Evolutionary conservation across 1,284 basidiomycete species (phyloP).

Genomic region (Schizopora paradoxa): DNA sequence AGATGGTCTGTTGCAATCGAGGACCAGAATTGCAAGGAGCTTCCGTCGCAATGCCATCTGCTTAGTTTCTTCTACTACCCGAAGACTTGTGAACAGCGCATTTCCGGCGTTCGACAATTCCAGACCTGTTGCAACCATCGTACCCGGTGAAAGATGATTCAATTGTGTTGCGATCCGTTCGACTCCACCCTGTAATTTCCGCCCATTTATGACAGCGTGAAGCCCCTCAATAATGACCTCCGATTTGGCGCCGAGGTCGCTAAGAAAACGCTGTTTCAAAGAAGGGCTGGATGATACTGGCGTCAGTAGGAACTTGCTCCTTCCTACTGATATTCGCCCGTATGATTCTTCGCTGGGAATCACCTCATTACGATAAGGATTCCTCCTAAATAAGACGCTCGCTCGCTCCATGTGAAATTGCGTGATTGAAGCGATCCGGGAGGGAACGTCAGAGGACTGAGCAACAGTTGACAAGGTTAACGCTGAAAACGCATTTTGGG

Average conservation of each 20-base stretch:
- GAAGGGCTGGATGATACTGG: too few species aligned
- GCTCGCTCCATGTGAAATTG: too few species aligned
- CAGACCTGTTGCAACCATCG: constrained; percentile 13
- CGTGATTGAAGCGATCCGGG: too few species aligned
- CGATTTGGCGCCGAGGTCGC: too few species aligned
- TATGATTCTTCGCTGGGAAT: too few species aligned
- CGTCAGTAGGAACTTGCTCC: too few species aligned
- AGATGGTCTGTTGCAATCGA: constrained; percentile 44
- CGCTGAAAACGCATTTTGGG: neutral
- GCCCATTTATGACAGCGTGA: neutral
- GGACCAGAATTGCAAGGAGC: constrained; percentile 40
- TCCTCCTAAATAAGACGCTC: too few species aligned
- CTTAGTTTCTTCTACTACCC: neutral
- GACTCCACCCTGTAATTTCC: constrained; percentile 2
- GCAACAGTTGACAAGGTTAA: neutral
- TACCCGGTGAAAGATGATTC: constrained; percentile 16
- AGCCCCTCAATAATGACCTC: neutral
- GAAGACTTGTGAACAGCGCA: neutral
- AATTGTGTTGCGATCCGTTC: neutral
- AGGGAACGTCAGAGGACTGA: too few species aligned
- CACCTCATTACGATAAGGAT: too few species aligned
- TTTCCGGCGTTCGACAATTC: constrained; percentile 3
- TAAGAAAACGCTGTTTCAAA: too few species aligned
- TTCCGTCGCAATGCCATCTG: constrained; percentile 1
- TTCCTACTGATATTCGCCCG: too few species aligned